phyloP scores from a whole-genome alignment of 108 stramenopile species.

The Stephanodiscus triporus region DNA sequence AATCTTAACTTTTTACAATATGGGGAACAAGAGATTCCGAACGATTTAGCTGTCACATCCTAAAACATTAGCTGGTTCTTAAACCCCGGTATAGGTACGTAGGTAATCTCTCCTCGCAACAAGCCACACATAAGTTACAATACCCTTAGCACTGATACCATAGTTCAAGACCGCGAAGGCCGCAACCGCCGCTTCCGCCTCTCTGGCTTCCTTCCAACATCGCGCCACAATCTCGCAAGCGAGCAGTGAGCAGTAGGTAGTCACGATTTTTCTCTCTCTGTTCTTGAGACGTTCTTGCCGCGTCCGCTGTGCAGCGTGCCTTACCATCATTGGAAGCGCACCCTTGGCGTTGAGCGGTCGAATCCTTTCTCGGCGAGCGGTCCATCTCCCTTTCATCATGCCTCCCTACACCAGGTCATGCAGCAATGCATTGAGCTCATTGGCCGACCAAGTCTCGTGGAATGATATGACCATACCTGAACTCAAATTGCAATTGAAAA shows the following conservation, averaged over 20 bases:
- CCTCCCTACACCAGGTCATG: constrained; percentile 37
- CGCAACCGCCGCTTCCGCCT: no score
- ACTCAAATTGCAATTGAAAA: constrained; percentile 30
- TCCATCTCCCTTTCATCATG: constrained; percentile 18
- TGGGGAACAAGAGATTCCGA: no score
- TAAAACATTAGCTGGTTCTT: no score
- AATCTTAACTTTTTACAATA: no score
- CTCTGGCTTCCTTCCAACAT: no score
- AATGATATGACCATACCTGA: constrained; percentile 28
- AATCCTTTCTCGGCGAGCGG: not conserved
- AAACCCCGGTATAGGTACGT: no score
- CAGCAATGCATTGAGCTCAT: constrained; percentile 8
- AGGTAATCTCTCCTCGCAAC: no score
- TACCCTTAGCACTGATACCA: no score
- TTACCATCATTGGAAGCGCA: constrained; percentile 14
- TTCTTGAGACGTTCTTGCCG: constrained; percentile 11
- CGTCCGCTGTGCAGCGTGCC: constrained; percentile 11
- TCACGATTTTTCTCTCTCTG: constrained; percentile 11
- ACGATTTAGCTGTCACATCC: no score
- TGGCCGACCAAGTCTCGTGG: constrained; percentile 11
- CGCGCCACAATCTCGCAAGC: no score
- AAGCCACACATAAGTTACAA: no score
- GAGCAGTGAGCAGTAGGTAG: not conserved
- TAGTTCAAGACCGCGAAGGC: no score
- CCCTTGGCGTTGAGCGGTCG: constrained; percentile 16